These are phyloP conservation scores for Favolaschia claudopus DNA, from an alignment of 768 basidiomycete genomes.

Conservation along the genomic window DNA sequence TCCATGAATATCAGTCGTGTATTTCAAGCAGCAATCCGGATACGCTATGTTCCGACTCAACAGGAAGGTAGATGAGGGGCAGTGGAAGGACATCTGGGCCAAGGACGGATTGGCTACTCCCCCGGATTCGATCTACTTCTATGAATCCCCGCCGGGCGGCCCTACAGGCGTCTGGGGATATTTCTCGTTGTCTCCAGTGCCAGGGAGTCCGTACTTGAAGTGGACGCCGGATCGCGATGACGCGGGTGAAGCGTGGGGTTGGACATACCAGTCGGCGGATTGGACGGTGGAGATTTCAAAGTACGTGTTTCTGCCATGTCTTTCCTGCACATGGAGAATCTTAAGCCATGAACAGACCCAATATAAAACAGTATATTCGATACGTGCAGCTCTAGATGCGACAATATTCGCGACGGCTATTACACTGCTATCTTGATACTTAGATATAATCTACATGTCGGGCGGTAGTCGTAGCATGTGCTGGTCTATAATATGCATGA, in stretches of 20 bases:
- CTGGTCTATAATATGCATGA: no score
- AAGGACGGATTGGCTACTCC: constrained; percentile 4
- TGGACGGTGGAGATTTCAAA: constrained; percentile 24
- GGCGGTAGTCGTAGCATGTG: no score
- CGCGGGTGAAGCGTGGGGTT: constrained; percentile 13
- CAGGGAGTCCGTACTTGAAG: constrained; percentile 4
- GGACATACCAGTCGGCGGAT: constrained; percentile 16
- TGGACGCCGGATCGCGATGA: constrained; percentile 19
- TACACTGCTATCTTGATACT: no score
- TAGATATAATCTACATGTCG: no score
- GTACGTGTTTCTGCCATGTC: background rate
- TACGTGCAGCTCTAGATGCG: constrained; percentile 19
- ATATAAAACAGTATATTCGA: constrained; percentile 19
- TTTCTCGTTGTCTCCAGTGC: constrained; percentile 11
- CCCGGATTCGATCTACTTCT: constrained; percentile 14
- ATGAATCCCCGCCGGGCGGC: constrained; percentile 18
- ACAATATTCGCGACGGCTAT: no score
- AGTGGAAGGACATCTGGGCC: constrained; percentile 17
- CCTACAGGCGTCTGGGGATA: constrained; percentile 18
- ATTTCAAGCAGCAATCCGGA: constrained; percentile 19
- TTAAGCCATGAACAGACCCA: constrained; percentile 15
- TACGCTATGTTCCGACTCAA: constrained; percentile 16
- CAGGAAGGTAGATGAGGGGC: background rate
- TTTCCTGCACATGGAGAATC: background rate
- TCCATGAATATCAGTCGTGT: constrained; percentile 3